phyloP scores from a whole-genome alignment of 1,284 basidiomycete species.

The Apiotrichum gracile region DNA sequence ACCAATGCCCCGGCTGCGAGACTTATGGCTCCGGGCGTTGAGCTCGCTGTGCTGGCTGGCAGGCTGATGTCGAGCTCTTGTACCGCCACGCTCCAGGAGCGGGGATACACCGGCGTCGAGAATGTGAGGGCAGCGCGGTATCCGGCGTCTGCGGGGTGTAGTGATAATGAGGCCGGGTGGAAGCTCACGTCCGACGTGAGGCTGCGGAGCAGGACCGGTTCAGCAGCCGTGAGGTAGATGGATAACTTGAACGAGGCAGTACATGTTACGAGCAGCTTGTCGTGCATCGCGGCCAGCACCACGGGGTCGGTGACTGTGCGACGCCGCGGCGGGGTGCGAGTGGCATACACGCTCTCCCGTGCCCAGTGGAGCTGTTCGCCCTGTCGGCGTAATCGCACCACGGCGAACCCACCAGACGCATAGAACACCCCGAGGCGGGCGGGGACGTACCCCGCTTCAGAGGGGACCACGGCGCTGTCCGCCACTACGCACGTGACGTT shows the following conservation, averaged over 20 bases:
- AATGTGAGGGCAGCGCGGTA: conserved; percentile 42
- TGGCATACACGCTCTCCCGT: conserved; percentile 25
- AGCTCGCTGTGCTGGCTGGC: too few species aligned
- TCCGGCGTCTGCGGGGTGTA: conserved; percentile 21
- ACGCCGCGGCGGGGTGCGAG: neutral
- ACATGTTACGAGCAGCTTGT: conserved; percentile 37
- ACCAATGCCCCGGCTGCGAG: too few species aligned
- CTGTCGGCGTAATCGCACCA: conserved; percentile 23
- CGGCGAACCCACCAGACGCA: conserved; percentile 42
- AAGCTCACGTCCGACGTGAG: conserved; percentile 44
- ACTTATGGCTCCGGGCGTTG: too few species aligned
- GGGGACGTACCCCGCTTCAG: conserved; percentile 14
- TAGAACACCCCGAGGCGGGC: conserved; percentile 42
- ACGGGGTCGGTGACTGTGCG: conserved; percentile 25
- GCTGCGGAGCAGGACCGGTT: conserved; percentile 24
- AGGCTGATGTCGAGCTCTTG: conserved; percentile 39
- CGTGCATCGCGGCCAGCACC: conserved; percentile 34
- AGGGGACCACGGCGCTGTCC: conserved; percentile 28
- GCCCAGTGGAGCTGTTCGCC: conserved; percentile 17
- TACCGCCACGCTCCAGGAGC: conserved; percentile 44
- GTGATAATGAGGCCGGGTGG: conserved; percentile 41
- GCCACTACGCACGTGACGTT: conserved; percentile 40
- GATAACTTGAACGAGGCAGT: conserved; percentile 36
- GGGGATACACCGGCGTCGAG: conserved; percentile 42
- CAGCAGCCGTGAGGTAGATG: conserved; percentile 20